A percentile compares a stretch with the other conserved stretches of the same genome.
phyloP scores from a whole-genome alignment of 2,329 filamentous ascomycete species.

The Neonectria punicea region DNA sequence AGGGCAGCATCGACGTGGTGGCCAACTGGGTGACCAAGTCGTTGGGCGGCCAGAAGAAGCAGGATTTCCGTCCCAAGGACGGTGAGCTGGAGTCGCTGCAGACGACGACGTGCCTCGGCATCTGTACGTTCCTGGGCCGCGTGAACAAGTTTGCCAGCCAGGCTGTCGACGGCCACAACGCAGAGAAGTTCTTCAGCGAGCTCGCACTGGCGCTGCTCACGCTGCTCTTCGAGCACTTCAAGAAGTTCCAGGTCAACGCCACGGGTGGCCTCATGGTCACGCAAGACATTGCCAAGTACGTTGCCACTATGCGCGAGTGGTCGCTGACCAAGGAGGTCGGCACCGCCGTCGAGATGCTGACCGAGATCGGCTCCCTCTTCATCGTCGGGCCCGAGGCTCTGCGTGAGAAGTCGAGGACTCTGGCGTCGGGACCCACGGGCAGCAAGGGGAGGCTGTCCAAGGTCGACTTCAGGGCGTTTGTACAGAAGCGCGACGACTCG shows the following conservation, averaged over 20 bases:
- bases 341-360: conserved; percentile 81
- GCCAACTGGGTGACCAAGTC: conserved; percentile 80
- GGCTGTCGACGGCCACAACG: conserved; percentile 84
- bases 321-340: conserved; percentile 75
- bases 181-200: conserved; percentile 84
- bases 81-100: conserved; percentile 83
- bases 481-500: conserved; percentile 86
- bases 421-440: conserved; percentile 56
- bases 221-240: conserved; percentile 91
- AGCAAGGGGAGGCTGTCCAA: conserved; percentile 68
- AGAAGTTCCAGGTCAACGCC: conserved; percentile 91
- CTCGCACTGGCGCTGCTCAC: conserved; percentile 81
- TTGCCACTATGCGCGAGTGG: conserved; percentile 86
- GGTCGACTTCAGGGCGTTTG: conserved; percentile 83
- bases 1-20: conserved; percentile 71
- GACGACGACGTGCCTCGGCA: conserved; percentile 84
- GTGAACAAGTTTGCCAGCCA: conserved; percentile 71
- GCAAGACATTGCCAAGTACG: conserved; percentile 95
- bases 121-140: conserved; percentile 81
- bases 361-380: conserved; percentile 95
- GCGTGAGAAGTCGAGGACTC: conserved; percentile 73
- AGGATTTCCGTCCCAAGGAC: conserved; percentile 89
- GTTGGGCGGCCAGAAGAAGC: conserved; percentile 82
- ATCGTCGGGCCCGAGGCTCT: conserved; percentile 88
- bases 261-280: conserved; percentile 95